Conservation (phyloP, 2,329 filamentous ascomycete species). For the Fusarium burgessii region DNA sequence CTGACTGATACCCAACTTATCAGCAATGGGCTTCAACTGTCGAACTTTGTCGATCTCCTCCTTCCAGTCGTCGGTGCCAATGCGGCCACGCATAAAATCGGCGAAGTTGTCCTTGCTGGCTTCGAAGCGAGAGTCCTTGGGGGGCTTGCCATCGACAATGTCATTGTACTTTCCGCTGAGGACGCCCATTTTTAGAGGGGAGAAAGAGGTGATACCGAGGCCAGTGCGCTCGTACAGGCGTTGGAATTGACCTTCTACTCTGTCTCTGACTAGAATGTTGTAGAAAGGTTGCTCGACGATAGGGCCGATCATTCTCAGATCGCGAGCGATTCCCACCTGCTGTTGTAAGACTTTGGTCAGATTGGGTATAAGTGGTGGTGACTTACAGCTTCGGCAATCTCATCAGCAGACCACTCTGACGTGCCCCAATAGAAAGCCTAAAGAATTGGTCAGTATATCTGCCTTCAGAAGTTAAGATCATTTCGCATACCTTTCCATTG, state of each 20-base stretch:
- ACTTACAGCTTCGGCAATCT: conserved; percentile 69
- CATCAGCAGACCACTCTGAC: conserved; percentile 76
- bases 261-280: conserved; percentile 71
- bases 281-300: conserved; percentile 77
- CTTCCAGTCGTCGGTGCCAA: conserved; percentile 63
- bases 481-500: conserved; percentile 62
- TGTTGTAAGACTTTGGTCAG: background rate
- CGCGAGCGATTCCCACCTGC: conserved; percentile 66
- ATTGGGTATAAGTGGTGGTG: background rate
- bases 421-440: conserved; percentile 71
- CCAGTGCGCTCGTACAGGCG: conserved; percentile 70
- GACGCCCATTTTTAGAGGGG: conserved; percentile 68
- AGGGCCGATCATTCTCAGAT: conserved; percentile 70
- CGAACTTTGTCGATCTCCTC: conserved; percentile 59
- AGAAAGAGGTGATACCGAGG: conserved; percentile 71
- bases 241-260: conserved; percentile 73
- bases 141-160: conserved; percentile 61
- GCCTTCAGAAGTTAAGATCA: fast-evolving
- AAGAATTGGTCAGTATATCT: background rate
- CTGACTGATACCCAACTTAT: conserved; percentile 66
- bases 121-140: conserved; percentile 68
- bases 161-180: conserved; percentile 75
- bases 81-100: conserved; percentile 62
- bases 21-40: conserved; percentile 63
- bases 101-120: conserved; percentile 69